phyloP scores from a whole-genome alignment of 2,329 filamentous ascomycete genomes.

The Thelonectria discophora region DNA sequence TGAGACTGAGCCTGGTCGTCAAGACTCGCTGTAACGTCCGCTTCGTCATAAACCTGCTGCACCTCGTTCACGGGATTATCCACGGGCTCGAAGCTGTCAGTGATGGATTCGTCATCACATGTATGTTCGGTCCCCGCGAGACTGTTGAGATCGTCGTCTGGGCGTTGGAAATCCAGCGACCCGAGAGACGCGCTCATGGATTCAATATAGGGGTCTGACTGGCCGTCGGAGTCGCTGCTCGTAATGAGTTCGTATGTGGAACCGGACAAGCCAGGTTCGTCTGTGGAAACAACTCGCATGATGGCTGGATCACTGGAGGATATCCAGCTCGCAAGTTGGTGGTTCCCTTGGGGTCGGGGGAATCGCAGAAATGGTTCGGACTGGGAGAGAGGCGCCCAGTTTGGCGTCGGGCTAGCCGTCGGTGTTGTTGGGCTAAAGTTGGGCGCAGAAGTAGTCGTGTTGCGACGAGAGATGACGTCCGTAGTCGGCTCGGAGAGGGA shows the following conservation, averaged over 20 bases:
- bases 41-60: constrained; percentile 21
- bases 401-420: constrained; percentile 22
- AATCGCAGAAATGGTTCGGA: constrained; percentile 65
- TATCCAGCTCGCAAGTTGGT: constrained; percentile 67
- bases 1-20: constrained; percentile 26
- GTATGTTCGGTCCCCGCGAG: constrained; percentile 59
- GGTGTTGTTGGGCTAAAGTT: constrained; percentile 29
- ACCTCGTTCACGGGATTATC: constrained; percentile 18
- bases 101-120: constrained; percentile 53
- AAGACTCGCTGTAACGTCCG: constrained; percentile 7
- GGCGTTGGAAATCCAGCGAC: constrained; percentile 58
- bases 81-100: constrained; percentile 45
- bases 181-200: constrained; percentile 60
- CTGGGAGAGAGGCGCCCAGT: constrained; percentile 43
- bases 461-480: constrained; percentile 33
- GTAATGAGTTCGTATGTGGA: constrained; percentile 67
- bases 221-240: constrained; percentile 62
- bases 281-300: constrained; percentile 57
- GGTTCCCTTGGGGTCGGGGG: constrained; percentile 64
- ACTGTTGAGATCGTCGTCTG: constrained; percentile 64
- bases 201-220: constrained; percentile 58
- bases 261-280: constrained; percentile 62
- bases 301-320: constrained; percentile 66
- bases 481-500: constrained; percentile 35
- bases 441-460: constrained; percentile 23